Evolutionary conservation across 2,329 filamentous ascomycete genomes (phyloP).

Genomic region (Colletotrichum sp.): DNA sequence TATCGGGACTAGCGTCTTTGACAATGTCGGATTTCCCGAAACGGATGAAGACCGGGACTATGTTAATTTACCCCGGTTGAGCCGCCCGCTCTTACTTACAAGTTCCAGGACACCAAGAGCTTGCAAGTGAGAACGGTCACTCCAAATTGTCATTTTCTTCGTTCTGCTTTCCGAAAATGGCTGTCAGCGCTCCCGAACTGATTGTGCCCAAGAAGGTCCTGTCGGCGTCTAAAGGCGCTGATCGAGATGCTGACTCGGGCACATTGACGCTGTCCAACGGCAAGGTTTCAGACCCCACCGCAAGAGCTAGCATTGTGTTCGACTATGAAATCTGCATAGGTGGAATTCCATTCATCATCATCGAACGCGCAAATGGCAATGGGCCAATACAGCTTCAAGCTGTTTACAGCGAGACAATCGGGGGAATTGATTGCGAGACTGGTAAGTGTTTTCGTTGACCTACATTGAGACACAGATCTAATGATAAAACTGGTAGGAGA

Average conservation of each 20-base stretch:
- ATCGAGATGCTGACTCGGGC: not conserved
- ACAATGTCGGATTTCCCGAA: not conserved
- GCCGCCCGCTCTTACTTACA: not conserved
- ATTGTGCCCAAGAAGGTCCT: not conserved
- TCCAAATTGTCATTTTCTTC: not conserved
- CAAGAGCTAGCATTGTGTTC: not conserved
- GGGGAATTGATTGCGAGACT: not conserved
- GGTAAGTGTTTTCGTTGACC: not conserved
- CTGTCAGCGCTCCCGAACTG: not conserved
- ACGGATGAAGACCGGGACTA: not conserved
- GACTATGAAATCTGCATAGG: slow-evolving; percentile 3
- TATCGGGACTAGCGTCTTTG: not conserved
- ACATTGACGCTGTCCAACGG: not conserved
- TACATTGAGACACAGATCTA: not conserved
- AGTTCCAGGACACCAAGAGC: not conserved
- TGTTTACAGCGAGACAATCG: not conserved
- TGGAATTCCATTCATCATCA: not conserved
- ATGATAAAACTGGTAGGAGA: not conserved
- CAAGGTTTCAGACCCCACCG: not conserved
- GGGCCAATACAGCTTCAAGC: not conserved
- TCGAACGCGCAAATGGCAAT: not conserved
- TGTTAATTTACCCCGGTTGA: not conserved
- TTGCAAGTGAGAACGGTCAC: rapidly evolving
- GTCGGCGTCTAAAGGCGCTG: not conserved
- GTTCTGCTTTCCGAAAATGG: not conserved